These are phyloP conservation scores for Botrytis porri DNA, from an alignment of 2,329 filamentous ascomycete genomes.

Conservation along the genomic window DNA sequence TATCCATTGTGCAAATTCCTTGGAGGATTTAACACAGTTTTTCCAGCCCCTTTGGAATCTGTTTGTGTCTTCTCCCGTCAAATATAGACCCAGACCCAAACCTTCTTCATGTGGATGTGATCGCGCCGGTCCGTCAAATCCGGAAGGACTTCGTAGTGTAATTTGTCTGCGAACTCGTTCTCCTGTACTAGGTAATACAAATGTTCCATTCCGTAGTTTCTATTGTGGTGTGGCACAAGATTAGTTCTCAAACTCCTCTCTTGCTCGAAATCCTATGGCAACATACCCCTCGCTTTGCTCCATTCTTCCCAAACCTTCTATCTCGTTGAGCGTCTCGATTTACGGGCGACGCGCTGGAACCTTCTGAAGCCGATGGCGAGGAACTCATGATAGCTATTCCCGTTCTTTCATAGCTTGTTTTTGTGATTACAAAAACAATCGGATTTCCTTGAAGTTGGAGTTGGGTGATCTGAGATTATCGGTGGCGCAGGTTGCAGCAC, in stretches of 20 bases:
- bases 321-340: slow-evolving; percentile 14
- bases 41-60: slow-evolving; percentile 37
- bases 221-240: slow-evolving; percentile 34
- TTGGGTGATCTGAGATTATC: neutral
- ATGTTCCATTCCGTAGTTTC: slow-evolving; percentile 81
- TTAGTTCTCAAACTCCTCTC: slow-evolving; percentile 24
- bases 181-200: slow-evolving; percentile 82
- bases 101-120: slow-evolving; percentile 21
- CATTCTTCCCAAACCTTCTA: slow-evolving; percentile 16
- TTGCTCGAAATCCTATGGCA: slow-evolving; percentile 26
- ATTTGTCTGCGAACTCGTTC: slow-evolving; percentile 79
- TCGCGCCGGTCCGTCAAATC: slow-evolving; percentile 27
- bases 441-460: neutral
- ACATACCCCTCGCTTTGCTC: slow-evolving; percentile 18
- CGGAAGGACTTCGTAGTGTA: slow-evolving; percentile 61
- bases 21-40: slow-evolving; percentile 39
- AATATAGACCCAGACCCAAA: neutral
- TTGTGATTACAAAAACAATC: neutral
- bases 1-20: slow-evolving; percentile 55
- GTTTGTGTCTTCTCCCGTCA: slow-evolving; percentile 26
- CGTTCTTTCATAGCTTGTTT: slow-evolving; percentile 16
- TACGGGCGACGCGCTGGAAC: neutral
- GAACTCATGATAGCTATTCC: slow-evolving; percentile 11
- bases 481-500: neutral
- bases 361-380: slow-evolving; percentile 12